Evolutionary conservation across 768 basidiomycete species (phyloP).

Genomic region (Pulveroboletus frians): DNA sequence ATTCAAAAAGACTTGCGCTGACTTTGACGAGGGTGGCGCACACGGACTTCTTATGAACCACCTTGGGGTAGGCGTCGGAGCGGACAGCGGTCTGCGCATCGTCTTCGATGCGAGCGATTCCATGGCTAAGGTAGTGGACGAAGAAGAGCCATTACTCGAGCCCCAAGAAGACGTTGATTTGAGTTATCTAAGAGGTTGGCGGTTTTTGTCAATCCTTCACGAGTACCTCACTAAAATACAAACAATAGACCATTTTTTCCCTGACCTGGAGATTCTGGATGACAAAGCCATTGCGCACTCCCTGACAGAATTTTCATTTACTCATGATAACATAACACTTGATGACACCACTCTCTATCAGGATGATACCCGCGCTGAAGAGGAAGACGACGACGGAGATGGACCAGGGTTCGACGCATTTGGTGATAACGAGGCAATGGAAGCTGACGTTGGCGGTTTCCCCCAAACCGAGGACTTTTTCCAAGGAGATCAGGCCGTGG

Average conservation of each 20-base stretch:
- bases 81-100: constrained; percentile 78
- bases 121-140: constrained; percentile 70
- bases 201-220: neutral
- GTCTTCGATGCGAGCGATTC: constrained; percentile 97
- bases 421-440: constrained; percentile 30
- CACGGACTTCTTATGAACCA: constrained; percentile 97
- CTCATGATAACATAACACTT: constrained; percentile 53
- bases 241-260: constrained; percentile 61
- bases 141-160: constrained; percentile 60
- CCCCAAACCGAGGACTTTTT: constrained; percentile 61
- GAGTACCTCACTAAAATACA: constrained; percentile 5
- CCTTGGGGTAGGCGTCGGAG: constrained; percentile 68
- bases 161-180: constrained; percentile 65
- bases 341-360: constrained; percentile 61
- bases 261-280: constrained; percentile 58
- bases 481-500: constrained; percentile 52
- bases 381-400: constrained; percentile 32
- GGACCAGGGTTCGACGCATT: constrained; percentile 19
- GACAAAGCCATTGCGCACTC: constrained; percentile 76
- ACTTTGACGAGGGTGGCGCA: constrained; percentile 98
- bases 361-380: constrained; percentile 42
- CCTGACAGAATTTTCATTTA: constrained; percentile 77
- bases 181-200: constrained; percentile 54
- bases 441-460: constrained; percentile 36
- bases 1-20: constrained; percentile 95